Conservation (phyloP, 2,329 filamentous ascomycete genomes). For the Coccinonectria pachysandricola region DNA sequence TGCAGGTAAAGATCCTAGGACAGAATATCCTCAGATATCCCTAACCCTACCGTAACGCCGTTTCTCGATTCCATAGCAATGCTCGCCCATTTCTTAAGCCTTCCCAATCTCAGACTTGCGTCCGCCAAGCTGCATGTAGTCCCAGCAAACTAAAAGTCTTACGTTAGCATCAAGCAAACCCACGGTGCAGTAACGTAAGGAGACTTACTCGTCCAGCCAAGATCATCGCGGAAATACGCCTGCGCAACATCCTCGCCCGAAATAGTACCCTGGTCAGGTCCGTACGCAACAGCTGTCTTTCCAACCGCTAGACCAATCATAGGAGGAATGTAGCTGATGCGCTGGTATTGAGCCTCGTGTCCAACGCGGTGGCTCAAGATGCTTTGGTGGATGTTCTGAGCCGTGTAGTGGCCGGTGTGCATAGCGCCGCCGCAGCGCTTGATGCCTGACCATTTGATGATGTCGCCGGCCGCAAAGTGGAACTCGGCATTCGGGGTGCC, state of each 20-base stretch:
- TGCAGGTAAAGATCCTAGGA: no score
- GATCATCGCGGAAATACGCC: slow-evolving; percentile 56
- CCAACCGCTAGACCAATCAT: slow-evolving; percentile 66
- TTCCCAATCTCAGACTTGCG: slow-evolving; percentile 19
- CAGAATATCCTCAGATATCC: no score
- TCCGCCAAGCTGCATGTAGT: slow-evolving; percentile 38
- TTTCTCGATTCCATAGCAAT: no score
- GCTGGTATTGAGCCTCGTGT: slow-evolving; percentile 34
- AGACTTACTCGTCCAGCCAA: slow-evolving; percentile 52
- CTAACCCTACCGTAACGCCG: slow-evolving; percentile 16
- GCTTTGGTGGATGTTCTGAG: slow-evolving; percentile 55
- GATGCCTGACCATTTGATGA: slow-evolving; percentile 64
- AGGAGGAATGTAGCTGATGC: slow-evolving; percentile 45
- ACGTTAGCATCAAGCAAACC: slow-evolving; percentile 8
- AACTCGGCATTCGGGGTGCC: slow-evolving; percentile 43
- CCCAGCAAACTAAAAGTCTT: slow-evolving; percentile 41
- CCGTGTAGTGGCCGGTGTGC: slow-evolving; percentile 58
- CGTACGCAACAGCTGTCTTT: slow-evolving; percentile 56
- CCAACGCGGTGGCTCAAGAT: slow-evolving; percentile 36
- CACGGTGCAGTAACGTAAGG: rapidly evolving
- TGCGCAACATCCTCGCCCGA: slow-evolving; percentile 53
- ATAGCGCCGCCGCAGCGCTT: slow-evolving; percentile 71
- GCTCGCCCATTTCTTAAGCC: no score
- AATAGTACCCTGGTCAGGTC: slow-evolving; percentile 43
- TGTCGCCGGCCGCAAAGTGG: slow-evolving; percentile 63